Evolutionary conservation across 2,329 filamentous ascomycete genomes (phyloP).

Genomic region (Tolypocladium ophioglossoides): DNA sequence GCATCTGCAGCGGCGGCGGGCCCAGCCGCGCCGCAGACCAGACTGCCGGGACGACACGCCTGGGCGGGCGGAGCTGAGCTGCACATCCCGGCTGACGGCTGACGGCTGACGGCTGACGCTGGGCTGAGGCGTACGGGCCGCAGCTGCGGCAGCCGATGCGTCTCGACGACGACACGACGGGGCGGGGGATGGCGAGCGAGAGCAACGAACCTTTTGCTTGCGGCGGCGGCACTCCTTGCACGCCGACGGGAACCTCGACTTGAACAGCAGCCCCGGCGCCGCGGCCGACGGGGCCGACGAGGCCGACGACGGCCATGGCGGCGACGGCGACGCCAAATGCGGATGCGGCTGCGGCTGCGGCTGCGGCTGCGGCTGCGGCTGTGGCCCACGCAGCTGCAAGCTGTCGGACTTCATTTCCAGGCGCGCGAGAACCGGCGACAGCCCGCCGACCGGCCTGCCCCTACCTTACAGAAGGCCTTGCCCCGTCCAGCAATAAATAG

Average conservation of each 20-base stretch:
- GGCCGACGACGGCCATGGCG: too few relatives aligned
- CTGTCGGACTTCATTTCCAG: conserved; percentile 21
- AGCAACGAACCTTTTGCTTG: conserved; percentile 36
- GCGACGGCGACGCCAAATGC: too few relatives aligned
- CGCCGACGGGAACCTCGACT: conserved; percentile 24
- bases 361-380: conserved; percentile 1
- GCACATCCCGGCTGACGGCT: background rate
- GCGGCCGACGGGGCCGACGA: background rate
- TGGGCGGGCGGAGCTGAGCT: background rate
- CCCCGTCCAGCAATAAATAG: background rate
- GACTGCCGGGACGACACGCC: background rate
- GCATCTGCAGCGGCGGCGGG: background rate
- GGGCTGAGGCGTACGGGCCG: background rate
- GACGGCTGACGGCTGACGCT: too few relatives aligned
- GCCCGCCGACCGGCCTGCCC: background rate
- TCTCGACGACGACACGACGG: too few relatives aligned
- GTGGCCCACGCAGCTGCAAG: conserved; percentile 14
- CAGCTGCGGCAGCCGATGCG: background rate
- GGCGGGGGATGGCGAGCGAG: background rate
- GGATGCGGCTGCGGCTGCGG: background rate
- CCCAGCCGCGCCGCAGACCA: background rate
- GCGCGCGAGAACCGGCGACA: background rate
- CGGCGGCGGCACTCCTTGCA: conserved; percentile 40
- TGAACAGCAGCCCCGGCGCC: conserved; percentile 5
- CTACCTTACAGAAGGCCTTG: background rate